Base-by-base conservation (phyloP, 1,139 yeast species). In the Lodderomyces margitis region DNA sequence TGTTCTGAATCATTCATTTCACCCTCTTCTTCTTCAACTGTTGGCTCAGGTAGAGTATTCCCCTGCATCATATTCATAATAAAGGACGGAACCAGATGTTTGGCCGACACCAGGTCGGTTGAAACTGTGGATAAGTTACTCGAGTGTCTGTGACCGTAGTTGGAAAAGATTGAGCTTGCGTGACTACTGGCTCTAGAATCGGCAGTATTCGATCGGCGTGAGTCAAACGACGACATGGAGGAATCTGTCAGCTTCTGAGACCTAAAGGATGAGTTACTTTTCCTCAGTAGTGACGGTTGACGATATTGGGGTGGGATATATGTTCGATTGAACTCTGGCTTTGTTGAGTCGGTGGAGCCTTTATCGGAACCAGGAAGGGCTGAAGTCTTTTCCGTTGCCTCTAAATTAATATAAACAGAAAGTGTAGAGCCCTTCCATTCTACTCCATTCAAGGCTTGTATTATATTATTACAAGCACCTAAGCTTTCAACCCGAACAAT, bases 21-120 rank as follows among this genome's bases (percentile, higher is more conserved):
- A 14, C 37, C 27, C 25, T 21, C 27, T 7, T n/a, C 40, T 14
- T 35, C 24, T 30, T 37, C 38, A 28, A 28, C 15, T 4, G n/a
- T 6, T 14, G 32, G 32, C 16, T 28, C 32, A 3, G 32, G 3
- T 15, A 9, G 16, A 7, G 4, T 3, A 4, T 3, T 16, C 5
- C 34, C 33, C 11, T 40, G 42, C 6, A 63, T 65, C 50, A 65
- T 55, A 41, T 64, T 61, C 57, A 61, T 56, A 8, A 67, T 51
- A 41, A 66, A 65, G 4, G 64, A 62, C 1, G 72, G 70, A 2
- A 61, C 58, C 40, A 61, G 47, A 45, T 41, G 40, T 41, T 39
- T 16, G 4, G 24, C 21, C 15, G 24, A 14, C 21, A 17, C 25
- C 17, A 39, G 36, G 16, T 43, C 38, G n/a, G 48, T 27, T 2